These are phyloP conservation scores for Emergomyces orientalis DNA, from an alignment of 2,329 filamentous ascomycete species.

Conservation along the genomic window DNA sequence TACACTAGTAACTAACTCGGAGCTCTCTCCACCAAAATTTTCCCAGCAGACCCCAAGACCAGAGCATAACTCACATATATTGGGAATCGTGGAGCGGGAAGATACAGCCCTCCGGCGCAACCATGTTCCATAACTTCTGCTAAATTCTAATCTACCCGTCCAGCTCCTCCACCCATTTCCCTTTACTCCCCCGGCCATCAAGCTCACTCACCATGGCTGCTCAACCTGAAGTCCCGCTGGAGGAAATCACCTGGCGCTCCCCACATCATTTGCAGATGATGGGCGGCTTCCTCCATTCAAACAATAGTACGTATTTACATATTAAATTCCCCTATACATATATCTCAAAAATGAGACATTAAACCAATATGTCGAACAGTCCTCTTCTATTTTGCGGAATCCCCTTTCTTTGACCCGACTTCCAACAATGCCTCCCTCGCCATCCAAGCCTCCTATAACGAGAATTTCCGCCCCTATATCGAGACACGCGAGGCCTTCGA, in stretches of 20 bases:
- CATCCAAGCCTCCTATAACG: slow-evolving; percentile 43
- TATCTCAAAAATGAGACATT: background rate
- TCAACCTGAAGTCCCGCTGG: slow-evolving; percentile 30
- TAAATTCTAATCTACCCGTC: background rate
- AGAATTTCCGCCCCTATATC: slow-evolving; percentile 41
- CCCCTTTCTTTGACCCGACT: slow-evolving; percentile 53
- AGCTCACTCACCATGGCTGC: slow-evolving; percentile 22
- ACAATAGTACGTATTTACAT: slow-evolving; percentile 30
- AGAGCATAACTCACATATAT: no score
- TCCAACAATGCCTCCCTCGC: slow-evolving; percentile 52
- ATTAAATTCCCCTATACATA: background rate
- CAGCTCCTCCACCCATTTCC: background rate
- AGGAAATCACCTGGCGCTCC: slow-evolving; percentile 39
- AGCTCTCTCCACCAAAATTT: background rate
- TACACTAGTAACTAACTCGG: background rate
- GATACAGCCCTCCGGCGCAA: background rate
- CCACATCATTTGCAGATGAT: slow-evolving; percentile 39
- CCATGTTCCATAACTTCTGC: background rate
- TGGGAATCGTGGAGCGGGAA: background rate
- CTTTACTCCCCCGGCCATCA: background rate
- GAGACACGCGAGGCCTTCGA: slow-evolving; percentile 51
- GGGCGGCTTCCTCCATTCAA: slow-evolving; percentile 38
- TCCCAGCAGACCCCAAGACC: no score
- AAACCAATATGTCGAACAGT: slow-evolving; percentile 30
- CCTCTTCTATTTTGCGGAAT: slow-evolving; percentile 53